Evolutionary conservation across 306 rosid genomes (phyloP).

Genomic region (Fagus crenata): DNA sequence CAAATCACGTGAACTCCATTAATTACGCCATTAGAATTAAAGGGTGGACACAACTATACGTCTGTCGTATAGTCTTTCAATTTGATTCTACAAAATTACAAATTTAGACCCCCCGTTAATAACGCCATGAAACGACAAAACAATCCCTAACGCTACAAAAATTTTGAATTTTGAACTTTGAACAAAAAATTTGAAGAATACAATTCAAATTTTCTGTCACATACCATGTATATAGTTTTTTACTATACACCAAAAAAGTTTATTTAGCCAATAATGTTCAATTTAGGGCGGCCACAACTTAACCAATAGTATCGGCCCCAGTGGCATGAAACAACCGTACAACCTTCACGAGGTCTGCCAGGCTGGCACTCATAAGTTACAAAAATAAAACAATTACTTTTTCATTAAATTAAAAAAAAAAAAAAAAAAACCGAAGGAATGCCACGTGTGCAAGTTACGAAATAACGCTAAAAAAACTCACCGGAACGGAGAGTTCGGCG

Average conservation of each 20-base stretch:
- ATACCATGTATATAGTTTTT: too few species aligned
- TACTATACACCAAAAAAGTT: too few species aligned
- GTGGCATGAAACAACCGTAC: neutral
- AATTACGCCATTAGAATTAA: conserved; percentile 30
- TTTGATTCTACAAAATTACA: neutral
- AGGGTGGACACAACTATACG: neutral
- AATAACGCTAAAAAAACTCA: conserved; percentile 29
- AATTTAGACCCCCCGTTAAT: neutral
- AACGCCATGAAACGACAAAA: neutral
- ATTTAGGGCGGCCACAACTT: neutral
- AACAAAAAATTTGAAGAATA: too few species aligned
- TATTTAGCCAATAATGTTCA: too few species aligned
- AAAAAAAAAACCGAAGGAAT: neutral
- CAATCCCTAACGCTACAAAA: neutral
- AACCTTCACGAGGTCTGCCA: conserved; percentile 24
- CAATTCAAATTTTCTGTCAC: neutral
- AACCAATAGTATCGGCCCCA: conserved; percentile 3
- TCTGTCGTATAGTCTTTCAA: conserved; percentile 11
- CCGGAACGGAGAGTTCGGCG: conserved; percentile 92
- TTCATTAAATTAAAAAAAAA: too few species aligned
- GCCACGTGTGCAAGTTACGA: neutral
- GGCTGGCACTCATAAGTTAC: conserved; percentile 9
- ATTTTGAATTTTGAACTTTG: conserved; percentile 12
- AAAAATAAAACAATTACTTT: neutral
- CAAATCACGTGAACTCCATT: conserved; percentile 45